Evolutionary conservation across 345 rosid genomes (phyloP).

Genomic region (Pugionium cornutum): DNA sequence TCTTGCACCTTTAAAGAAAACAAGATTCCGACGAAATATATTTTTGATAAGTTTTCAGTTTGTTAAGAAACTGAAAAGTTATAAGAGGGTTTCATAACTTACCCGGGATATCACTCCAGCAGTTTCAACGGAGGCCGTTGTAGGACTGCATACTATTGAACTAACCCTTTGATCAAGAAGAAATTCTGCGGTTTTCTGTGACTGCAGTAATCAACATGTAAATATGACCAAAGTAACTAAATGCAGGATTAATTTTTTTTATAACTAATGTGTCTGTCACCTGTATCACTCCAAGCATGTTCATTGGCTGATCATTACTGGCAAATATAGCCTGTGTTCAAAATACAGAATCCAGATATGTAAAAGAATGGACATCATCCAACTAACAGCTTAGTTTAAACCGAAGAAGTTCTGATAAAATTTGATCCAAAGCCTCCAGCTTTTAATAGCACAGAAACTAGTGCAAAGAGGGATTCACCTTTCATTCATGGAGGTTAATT

Average conservation of each 20-base stretch:
- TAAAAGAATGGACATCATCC: not conserved
- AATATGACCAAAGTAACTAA: slow-evolving; percentile 20
- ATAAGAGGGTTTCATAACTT: slow-evolving; percentile 31
- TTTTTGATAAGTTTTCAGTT: slow-evolving; percentile 14
- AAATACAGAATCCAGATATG: slow-evolving; percentile 8
- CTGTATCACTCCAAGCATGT: slow-evolving; percentile 87
- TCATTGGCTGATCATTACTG: slow-evolving; percentile 56
- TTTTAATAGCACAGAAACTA: not conserved
- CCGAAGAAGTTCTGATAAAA: slow-evolving; percentile 3
- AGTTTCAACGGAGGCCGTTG: slow-evolving; percentile 58
- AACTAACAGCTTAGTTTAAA: not conserved
- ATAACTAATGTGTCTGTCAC: slow-evolving; percentile 41
- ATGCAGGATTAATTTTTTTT: not conserved
- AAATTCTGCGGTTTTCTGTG: slow-evolving; percentile 92
- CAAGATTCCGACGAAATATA: slow-evolving; percentile 5
- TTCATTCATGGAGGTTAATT: slow-evolving; percentile 11
- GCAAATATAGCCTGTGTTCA: slow-evolving; percentile 47
- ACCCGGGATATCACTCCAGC: slow-evolving; percentile 64
- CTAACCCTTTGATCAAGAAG: slow-evolving; percentile 78
- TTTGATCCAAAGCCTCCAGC: slow-evolving; percentile 10
- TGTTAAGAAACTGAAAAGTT: not conserved
- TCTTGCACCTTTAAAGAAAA: slow-evolving; percentile 71
- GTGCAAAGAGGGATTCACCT: slow-evolving; percentile 13
- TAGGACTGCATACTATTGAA: slow-evolving; percentile 61
- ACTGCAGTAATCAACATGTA: slow-evolving; percentile 49